Percentiles rank a stretch among this genome's conserved stretches.
phyloP scores from a whole-genome alignment of 768 basidiomycete genomes.

The Collybia sordida region DNA sequence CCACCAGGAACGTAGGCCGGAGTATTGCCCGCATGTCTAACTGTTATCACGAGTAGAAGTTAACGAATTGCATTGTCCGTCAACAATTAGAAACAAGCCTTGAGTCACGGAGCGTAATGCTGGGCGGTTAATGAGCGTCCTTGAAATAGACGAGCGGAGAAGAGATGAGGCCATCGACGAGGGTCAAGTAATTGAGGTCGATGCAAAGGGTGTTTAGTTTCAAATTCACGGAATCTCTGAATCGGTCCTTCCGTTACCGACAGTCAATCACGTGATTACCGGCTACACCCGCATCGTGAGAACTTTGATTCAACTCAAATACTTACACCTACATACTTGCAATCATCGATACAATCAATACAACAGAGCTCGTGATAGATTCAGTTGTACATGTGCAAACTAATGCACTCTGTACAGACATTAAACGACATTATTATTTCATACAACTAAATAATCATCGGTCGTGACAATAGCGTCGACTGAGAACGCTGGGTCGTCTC shows the following conservation, averaged over 20 bases:
- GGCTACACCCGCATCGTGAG: too few relatives aligned
- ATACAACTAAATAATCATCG: slow-evolving; percentile 61
- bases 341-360: too few relatives aligned
- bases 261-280: too few relatives aligned
- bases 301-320: too few relatives aligned
- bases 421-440: slow-evolving; percentile 14
- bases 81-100: slow-evolving; percentile 28
- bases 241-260: too few relatives aligned
- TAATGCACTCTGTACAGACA: too few relatives aligned
- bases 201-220: too few relatives aligned
- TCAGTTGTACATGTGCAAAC: too few relatives aligned
- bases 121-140: slow-evolving; percentile 41
- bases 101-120: slow-evolving; percentile 38
- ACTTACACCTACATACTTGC: too few relatives aligned
- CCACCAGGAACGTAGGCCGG: slow-evolving; percentile 64
- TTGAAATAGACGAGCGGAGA: slow-evolving; percentile 48
- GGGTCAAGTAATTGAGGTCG: too few relatives aligned
- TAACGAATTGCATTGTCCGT: slow-evolving; percentile 2
- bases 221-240: too few relatives aligned
- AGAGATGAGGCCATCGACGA: slow-evolving; percentile 48
- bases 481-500: slow-evolving; percentile 42
- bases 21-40: slow-evolving; percentile 35
- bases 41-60: slow-evolving; percentile 24
- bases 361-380: too few relatives aligned
- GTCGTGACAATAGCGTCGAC: slow-evolving; percentile 51